Evolutionary conservation across 257 asterid genomes (phyloP), one percentile per base, ranked within the genome.

Genomic region (Ophiorrhiza pumila): DNA sequence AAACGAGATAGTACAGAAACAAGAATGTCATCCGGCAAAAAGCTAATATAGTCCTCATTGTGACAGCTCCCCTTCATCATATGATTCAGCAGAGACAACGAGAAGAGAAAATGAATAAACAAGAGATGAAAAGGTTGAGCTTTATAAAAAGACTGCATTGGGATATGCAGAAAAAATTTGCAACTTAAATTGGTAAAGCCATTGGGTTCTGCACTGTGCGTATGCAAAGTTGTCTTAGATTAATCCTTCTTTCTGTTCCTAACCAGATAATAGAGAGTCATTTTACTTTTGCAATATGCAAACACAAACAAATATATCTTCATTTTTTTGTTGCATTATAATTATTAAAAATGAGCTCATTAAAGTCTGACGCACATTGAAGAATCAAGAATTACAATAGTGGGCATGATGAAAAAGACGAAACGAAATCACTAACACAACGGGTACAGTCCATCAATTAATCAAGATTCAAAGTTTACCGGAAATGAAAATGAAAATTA

Each of bases 21-120:
- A 65, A 84, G 82, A 67, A 86, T 75, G 29, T 84, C 89, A 75
- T 84, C 81, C 6, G 89, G 85, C 77, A 87, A 68, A 10, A 47
- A 35, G 71, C 88, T 87, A 65, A 87, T 77, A 41, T 43, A 75
- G 64, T 81, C 89, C 66, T 72, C 72, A 7, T 68, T 74, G 72
- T 62, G 60, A 57, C 58, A 74, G 46, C 77, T 77, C 56, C 27
- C 78, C 80, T 86, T 71, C n/a, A 20, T 18, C 72, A 46, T 7
- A 59, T 18, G 4, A 69, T 63, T 23, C 14, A 35, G 66, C 53
- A 47, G 69, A 67, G 75, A 69, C 71, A 69, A 17, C 23, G n/a
- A n/a, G n/a, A 59, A 67, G 68, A 61, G 63, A 65, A 23, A n/a
- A 23, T 7, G 31, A 53, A 53, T 7, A 13, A 39, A 65, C 41